Base-by-base conservation (phyloP, 768 basidiomycete species). In the Termitomyces sp. region DNA sequence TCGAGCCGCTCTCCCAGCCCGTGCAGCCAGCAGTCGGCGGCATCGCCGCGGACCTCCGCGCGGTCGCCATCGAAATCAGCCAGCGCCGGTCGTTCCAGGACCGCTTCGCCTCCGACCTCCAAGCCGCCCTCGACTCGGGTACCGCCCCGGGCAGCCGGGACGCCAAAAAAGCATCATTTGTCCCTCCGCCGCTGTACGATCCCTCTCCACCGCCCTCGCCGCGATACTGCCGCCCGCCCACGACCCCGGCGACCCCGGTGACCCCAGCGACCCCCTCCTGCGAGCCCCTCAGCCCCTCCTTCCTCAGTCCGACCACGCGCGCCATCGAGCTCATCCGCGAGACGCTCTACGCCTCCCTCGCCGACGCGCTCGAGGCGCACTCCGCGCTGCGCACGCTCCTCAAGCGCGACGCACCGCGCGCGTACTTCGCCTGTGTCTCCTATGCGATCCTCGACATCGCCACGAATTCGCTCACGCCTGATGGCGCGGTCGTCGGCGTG, bases 21-120 rank as follows among this genome's bases (percentile, higher is more conserved):
- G 29, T 70, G 4, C 69, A 78, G 26, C 69, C 73, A 1, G 64
- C 71, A 0, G 66, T 92, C 10, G 72, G 76, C 3, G 84, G 86
- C 0, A 83, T 92, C 47, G 82, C 92, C 1, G 88, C 89, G 0
- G 90, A 93, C 68, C 70, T 94, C n/a, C 81, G 90, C 18, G 87
- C 88, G 0, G 87, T 94, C 0, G 88, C 90, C 0, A 91, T 94
- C 49, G 92, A 94, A 65, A 92, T 94, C 61, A 87, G 88, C 56
- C 90, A 92, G 70, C 72, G 92, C 5, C 75, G 92, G 22, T 86
- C 88, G 0, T 94, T 94, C 71, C 92, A 94, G 68, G 84, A 90
- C 61, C 76, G 88, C 9, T 94, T 88, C 64, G 84, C 83, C 0
- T 64, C 70, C 1, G 92, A 90, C 68, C 70, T 94, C 2, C 90